Evolutionary conservation across 371 early-diverging fungal genomes (phyloP).

Genomic region (Apophysomyces ossiformis): DNA sequence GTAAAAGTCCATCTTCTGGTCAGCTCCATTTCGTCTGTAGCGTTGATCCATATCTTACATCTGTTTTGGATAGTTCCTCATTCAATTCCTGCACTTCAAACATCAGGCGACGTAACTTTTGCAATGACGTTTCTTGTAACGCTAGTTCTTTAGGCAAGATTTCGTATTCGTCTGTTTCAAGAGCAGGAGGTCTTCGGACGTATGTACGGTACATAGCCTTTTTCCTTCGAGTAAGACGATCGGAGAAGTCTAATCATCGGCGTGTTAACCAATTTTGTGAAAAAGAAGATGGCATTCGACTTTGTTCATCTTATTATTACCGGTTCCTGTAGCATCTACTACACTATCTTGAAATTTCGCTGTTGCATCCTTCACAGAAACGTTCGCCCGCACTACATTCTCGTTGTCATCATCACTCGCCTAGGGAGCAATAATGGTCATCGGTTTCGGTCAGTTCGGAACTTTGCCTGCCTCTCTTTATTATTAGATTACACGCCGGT

Average conservation of each 20-base stretch:
- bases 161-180: conserved; percentile 70
- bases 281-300: neutral
- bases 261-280: neutral
- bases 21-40: neutral
- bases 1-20: neutral
- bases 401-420: conserved; percentile 66
- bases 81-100: conserved; percentile 83
- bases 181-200: conserved; percentile 58
- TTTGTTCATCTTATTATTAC: conserved; percentile 21
- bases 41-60: conserved; percentile 30
- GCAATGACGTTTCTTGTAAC: conserved; percentile 74
- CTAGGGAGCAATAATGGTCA: conserved; percentile 15
- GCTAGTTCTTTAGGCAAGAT: conserved; percentile 59
- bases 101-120: conserved; percentile 79
- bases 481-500: conserved; percentile 7
- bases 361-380: conserved; percentile 65
- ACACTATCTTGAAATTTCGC: conserved; percentile 57
- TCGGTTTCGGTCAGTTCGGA: neutral
- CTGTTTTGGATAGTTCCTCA: conserved; percentile 67
- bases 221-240: conserved; percentile 63
- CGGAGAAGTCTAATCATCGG: conserved; percentile 61
- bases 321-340: conserved; percentile 51
- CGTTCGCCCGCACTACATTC: conserved; percentile 56
- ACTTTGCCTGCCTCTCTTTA: too few relatives aligned
- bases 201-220: conserved; percentile 71